Evolutionary conservation across 306 rosid species (phyloP).

Genomic region (Pterocarpus macrocarpus): DNA sequence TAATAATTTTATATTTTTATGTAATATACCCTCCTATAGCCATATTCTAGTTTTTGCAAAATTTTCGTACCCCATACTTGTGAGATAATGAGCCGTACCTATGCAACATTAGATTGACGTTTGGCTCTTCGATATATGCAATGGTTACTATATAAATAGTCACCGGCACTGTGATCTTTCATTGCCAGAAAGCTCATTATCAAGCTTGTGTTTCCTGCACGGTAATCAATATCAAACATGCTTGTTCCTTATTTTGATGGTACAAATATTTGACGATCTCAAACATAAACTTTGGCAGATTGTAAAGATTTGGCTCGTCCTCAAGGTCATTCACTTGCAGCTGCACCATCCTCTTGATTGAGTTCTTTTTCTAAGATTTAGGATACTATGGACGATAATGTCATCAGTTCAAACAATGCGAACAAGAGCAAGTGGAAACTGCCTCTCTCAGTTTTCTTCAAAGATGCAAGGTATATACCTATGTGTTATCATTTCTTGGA

Average conservation of each 20-base stretch:
- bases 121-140: slow-evolving; percentile 9
- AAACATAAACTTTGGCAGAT: slow-evolving; percentile 42
- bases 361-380: slow-evolving; percentile 14
- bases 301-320: slow-evolving; percentile 19
- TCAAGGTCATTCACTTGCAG: background rate
- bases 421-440: slow-evolving; percentile 60
- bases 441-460: slow-evolving; percentile 87
- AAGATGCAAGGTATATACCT: slow-evolving; percentile 76
- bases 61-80: no score
- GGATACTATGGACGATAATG: slow-evolving; percentile 60
- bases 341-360: slow-evolving; percentile 24
- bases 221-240: background rate
- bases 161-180: slow-evolving; percentile 11
- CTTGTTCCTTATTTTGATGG: slow-evolving; percentile 6
- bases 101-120: background rate
- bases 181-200: background rate
- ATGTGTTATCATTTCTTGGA: slow-evolving; percentile 1
- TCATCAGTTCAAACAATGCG: slow-evolving; percentile 38
- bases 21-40: no score
- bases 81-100: no score
- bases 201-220: slow-evolving; percentile 18
- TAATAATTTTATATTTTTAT: no score
- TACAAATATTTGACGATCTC: slow-evolving; percentile 3
- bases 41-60: no score
- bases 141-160: background rate